These are phyloP conservation scores for Scleroderma bovista DNA, from an alignment of 768 basidiomycete genomes.

Conservation along the genomic window DNA sequence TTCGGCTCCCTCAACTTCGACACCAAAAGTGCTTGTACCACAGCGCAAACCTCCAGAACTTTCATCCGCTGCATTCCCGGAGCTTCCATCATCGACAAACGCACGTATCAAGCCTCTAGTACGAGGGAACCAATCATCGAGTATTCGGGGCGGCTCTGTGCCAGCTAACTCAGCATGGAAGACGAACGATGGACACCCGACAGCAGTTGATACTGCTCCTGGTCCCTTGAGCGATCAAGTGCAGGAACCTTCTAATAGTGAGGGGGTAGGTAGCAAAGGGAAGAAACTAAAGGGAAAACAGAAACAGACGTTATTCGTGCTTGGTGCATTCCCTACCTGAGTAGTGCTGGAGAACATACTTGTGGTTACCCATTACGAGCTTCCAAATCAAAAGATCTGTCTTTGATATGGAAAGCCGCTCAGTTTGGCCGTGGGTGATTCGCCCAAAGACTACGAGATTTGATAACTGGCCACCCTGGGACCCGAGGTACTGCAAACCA, in stretches of 20 bases:
- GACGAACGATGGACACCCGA: background rate
- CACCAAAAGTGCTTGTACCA: background rate
- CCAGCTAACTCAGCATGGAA: conserved; percentile 29
- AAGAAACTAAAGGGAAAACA: conserved; percentile 80
- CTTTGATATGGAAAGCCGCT: no score
- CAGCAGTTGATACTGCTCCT: conserved; percentile 31
- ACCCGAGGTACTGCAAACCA: no score
- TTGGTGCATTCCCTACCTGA: conserved; percentile 44
- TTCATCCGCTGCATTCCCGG: conserved; percentile 60
- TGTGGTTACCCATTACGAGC: no score
- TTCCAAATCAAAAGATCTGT: no score
- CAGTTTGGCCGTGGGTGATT: no score
- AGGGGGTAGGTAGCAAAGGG: conserved; percentile 34
- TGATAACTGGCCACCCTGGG: no score
- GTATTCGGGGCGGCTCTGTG: conserved; percentile 50
- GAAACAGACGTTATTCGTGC: conserved; percentile 78
- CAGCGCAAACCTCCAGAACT: conserved; percentile 31
- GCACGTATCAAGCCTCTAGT: conserved; percentile 41
- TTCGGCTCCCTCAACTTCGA: conserved; percentile 13
- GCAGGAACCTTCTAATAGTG: conserved; percentile 7
- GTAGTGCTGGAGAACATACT: no score
- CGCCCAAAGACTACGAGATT: no score
- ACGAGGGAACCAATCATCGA: conserved; percentile 60
- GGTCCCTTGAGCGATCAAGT: conserved; percentile 7
- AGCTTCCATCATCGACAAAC: conserved; percentile 46